Evolutionary conservation across 441 rosid genomes (phyloP), one percentile per base, ranked within the genome.

Genomic region (Pelargonium cotyledonis): DNA sequence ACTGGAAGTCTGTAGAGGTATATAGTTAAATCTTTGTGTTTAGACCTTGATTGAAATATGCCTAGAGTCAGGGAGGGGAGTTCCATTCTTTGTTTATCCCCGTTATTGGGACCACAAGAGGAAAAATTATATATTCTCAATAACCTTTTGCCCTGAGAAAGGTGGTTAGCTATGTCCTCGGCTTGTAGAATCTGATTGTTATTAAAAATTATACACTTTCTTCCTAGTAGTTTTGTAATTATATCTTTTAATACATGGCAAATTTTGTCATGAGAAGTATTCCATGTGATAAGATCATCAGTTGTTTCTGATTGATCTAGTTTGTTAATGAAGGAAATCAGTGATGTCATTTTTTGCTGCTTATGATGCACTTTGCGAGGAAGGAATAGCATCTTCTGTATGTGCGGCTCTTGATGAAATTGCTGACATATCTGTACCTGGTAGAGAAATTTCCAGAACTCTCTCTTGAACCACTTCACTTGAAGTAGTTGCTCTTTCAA

Each of bases 301-400:
- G 63, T 57, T 47, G 69, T 29, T 73, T 69, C 77, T 77, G 19
- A 76, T 62, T 71, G 23, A 68, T 35, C 66, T 77, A 78, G 38
- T 70, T 38, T 77, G 46, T 53, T 68, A n/a, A 78, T 86, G 78
- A 78, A 95, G 99, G 91, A 91, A 89, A 80, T 88, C 99, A 8
- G 97, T 77, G 51, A 66, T 92, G 43, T 82, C 95, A 15, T 91
- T 95, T 77, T 95, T 95, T 67, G 87, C 87, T 57, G 84, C 89
- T 6, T 91, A 79, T 81, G 99, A 95, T 82, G 91, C 87, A 6
- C 87, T 95, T 3, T 90, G 91, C 49, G 99, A 95, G 79, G 99
- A 95, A 85, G 99, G 98, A 75, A 89, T 85, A 44, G 89, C 99
- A 65, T 85, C 88, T 66, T 73, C 97, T 73, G 97, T 95, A 8